phyloP scores from a whole-genome alignment of 2,329 filamentous ascomycete genomes.

The Aspergillus proliferans region DNA sequence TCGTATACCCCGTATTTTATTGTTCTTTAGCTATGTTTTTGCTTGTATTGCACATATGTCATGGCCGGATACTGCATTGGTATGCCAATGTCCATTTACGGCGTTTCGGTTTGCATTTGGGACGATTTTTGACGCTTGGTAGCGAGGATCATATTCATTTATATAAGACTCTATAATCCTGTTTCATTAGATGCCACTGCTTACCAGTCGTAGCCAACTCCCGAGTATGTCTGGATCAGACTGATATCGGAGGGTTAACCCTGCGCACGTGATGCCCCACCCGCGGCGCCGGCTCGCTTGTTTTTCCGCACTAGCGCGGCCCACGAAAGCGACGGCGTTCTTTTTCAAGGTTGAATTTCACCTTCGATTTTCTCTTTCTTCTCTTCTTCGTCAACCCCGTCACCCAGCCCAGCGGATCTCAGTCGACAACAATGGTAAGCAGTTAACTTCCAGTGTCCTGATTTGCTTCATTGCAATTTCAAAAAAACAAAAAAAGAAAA shows the following conservation, averaged over 20 bases:
- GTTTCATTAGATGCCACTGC: constrained; percentile 43
- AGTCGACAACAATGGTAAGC: constrained; percentile 59
- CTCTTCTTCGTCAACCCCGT: constrained; percentile 37
- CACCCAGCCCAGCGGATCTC: constrained; percentile 46
- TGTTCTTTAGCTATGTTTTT: neutral
- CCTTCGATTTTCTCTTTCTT: constrained; percentile 18
- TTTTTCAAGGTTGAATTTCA: constrained; percentile 10
- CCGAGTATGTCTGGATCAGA: constrained; percentile 3
- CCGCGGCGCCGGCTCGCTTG: constrained; percentile 7
- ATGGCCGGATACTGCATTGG: neutral
- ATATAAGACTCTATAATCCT: neutral
- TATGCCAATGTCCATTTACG: neutral
- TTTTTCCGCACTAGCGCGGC: constrained; percentile 25
- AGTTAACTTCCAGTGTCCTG: constrained; percentile 39
- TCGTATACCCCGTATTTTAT: neutral
- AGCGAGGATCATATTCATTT: neutral
- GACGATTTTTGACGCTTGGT: neutral
- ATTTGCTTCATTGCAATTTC: constrained; percentile 10
- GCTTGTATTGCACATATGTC: neutral
- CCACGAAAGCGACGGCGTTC: constrained; percentile 25
- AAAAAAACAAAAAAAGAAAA: constrained; percentile 18
- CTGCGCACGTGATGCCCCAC: constrained; percentile 9
- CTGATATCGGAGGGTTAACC: constrained; percentile 10
- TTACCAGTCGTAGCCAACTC: constrained; percentile 63
- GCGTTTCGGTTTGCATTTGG: neutral